Base-by-base conservation (phyloP, 1,139 yeast genomes). In the Taphrina populina region DNA sequence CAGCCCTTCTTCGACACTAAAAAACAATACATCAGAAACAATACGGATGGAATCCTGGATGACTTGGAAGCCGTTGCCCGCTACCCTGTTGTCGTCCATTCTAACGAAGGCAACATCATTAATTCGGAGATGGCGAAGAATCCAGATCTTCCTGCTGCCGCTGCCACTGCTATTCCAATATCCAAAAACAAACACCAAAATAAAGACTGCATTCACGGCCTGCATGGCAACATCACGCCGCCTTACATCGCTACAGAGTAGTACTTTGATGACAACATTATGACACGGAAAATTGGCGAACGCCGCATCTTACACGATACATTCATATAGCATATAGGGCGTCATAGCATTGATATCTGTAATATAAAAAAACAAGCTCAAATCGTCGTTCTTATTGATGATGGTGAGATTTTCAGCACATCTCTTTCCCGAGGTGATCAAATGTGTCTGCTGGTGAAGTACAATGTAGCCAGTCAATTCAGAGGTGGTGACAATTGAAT, bases 211-310 rank as follows among this genome's bases (percentile, higher is more conserved):
- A 30, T 33, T 4, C 49, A 27, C 60, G 61, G 26, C 30, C 41
- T 29, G 90, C 92, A 0, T 59, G 82, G 1, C 66, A 83, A 1
- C 71, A 81, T 0, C 65, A 62, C n/a, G 21, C 54, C 54, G 15
- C 47, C 84, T 2, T 71, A 83, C 1, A 29, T 29, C 7, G 5
- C 43, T 4, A 23, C 43, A 6, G 43, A 37, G n/a, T n/a, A n/a
- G n/a, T n/a, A n/a, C n/a, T n/a, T n/a, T n/a, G n/a, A n/a, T n/a
- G n/a, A n/a, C n/a, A n/a, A n/a, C n/a, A n/a, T n/a, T n/a, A n/a
- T n/a, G n/a, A n/a, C n/a, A n/a, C n/a, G n/a, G n/a, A n/a, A n/a
- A n/a, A n/a, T n/a, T n/a, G n/a, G n/a, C n/a, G n/a, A n/a, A n/a
- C n/a, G n/a, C n/a, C n/a, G n/a, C n/a, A n/a, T n/a, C n/a, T n/a